Conservation (phyloP, 345 rosid genomes). For the Lepidium didymum region DNA sequence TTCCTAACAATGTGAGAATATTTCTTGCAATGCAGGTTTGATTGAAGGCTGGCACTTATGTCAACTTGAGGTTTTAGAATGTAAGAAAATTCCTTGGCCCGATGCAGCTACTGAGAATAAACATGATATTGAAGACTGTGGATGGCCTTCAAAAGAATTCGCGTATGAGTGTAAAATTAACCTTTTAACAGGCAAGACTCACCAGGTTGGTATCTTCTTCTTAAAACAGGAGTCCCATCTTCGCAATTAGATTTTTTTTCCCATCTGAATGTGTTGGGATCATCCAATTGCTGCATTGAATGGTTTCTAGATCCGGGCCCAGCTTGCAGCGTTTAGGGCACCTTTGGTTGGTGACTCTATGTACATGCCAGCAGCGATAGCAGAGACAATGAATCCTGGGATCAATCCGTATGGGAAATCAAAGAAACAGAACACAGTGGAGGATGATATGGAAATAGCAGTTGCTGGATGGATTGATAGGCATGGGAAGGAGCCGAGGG, state of each 20-base stretch:
- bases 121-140: constrained; percentile 49
- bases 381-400: constrained; percentile 52
- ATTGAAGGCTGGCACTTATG: constrained; percentile 73
- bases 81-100: constrained; percentile 82
- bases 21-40: constrained; percentile 41
- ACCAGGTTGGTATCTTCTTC: constrained; percentile 48
- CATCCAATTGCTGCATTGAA: neutral
- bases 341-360: constrained; percentile 88
- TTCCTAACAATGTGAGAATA: neutral
- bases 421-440: constrained; percentile 25
- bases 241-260: neutral
- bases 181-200: constrained; percentile 92
- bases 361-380: constrained; percentile 84
- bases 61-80: constrained; percentile 80
- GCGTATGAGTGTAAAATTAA: constrained; percentile 86
- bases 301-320: constrained; percentile 64
- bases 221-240: neutral
- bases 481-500: constrained; percentile 74
- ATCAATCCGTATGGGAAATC: constrained; percentile 66
- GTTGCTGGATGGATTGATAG: constrained; percentile 51
- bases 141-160: constrained; percentile 55
- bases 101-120: constrained; percentile 40
- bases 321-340: constrained; percentile 81
- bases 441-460: constrained; percentile 48
- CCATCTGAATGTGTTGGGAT: neutral